phyloP scores from a whole-genome alignment of 257 asterid species.

The Ajuga chamaepitys region DNA sequence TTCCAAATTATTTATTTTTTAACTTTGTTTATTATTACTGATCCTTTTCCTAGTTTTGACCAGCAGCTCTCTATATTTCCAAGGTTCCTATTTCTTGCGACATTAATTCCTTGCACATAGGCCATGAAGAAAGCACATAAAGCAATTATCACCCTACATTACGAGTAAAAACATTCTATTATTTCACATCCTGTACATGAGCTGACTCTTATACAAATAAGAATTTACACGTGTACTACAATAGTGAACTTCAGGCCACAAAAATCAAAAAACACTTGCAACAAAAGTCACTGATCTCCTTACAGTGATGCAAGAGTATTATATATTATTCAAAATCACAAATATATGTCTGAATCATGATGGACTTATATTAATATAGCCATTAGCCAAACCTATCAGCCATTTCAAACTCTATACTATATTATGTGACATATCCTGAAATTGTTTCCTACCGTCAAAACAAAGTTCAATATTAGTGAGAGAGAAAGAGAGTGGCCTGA shows the following conservation, averaged over 20 bases:
- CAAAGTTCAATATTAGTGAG: neutral
- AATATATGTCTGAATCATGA: neutral
- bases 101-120: neutral
- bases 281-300: constrained; percentile 1
- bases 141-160: neutral
- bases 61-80: neutral
- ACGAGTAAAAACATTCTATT: neutral
- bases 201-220: neutral
- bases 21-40: neutral
- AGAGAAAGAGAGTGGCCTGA: too few species aligned
- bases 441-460: neutral
- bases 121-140: neutral
- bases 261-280: neutral
- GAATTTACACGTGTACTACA: neutral
- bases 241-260: neutral
- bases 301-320: constrained; percentile 2
- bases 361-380: neutral
- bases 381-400: neutral
- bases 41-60: neutral
- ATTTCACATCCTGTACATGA: neutral
- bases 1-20: neutral
- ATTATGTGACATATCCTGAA: neutral
- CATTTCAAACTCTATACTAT: neutral
- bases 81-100: neutral
- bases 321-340: neutral